phyloP scores from a whole-genome alignment of 345 rosid species.

The Murraya koenigii region DNA sequence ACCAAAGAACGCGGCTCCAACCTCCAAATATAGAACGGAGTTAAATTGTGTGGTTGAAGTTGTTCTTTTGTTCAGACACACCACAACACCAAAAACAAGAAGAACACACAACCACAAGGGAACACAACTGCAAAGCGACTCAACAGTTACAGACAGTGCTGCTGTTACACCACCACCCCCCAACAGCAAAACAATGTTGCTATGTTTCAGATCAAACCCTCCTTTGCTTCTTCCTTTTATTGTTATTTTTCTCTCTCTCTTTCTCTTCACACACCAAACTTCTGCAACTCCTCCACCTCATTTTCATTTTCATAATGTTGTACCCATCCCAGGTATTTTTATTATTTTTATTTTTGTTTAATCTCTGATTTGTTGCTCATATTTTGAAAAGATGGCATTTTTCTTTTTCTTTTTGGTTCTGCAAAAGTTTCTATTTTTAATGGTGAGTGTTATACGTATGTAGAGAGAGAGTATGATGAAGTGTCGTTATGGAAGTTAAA shows the following conservation, averaged over 20 bases:
- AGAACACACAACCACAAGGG: too few species aligned
- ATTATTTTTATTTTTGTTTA: not conserved
- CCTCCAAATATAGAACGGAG: too few species aligned
- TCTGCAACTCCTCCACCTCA: constrained; percentile 15
- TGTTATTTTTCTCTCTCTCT: constrained; percentile 22
- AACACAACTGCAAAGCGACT: too few species aligned
- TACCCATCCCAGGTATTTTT: constrained; percentile 24
- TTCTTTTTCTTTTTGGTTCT: not conserved
- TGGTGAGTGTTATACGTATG: not conserved
- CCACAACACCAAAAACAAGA: too few species aligned
- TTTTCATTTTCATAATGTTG: not conserved
- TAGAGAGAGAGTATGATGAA: constrained; percentile 23
- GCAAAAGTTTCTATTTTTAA: not conserved
- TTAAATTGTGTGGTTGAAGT: too few species aligned
- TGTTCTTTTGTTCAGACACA: too few species aligned
- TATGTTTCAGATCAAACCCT: constrained; percentile 32
- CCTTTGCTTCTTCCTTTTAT: constrained; percentile 17
- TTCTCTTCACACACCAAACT: constrained; percentile 21
- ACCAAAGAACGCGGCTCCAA: too few species aligned
- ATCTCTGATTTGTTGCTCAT: not conserved
- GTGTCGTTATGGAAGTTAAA: constrained; percentile 41
- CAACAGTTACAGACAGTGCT: not conserved
- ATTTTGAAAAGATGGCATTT: not conserved
- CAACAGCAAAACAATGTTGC: constrained; percentile 11
- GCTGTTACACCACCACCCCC: too few species aligned